These are phyloP conservation scores for Rhizopogon vesiculosus DNA, from an alignment of 768 basidiomycete genomes.

Conservation along the genomic window DNA sequence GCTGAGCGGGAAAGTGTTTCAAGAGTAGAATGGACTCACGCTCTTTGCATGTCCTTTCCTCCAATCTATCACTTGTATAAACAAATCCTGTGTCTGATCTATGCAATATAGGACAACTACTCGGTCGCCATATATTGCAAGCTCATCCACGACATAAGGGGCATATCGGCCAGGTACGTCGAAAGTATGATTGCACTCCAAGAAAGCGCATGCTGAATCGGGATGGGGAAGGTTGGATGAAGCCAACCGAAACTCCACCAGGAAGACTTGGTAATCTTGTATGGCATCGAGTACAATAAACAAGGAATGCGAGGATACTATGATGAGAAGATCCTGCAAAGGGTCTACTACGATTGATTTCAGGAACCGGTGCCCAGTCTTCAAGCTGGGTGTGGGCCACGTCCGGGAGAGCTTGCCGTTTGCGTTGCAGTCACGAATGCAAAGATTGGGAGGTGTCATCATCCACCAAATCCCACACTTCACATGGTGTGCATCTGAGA, in stretches of 20 bases:
- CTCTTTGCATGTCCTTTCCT: not conserved
- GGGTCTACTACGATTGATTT: not conserved
- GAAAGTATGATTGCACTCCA: not conserved
- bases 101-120: not conserved
- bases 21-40: not conserved
- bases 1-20: not conserved
- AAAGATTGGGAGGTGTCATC: not conserved
- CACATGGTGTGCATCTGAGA: not conserved
- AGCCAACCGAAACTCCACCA: not conserved
- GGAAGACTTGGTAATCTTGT: not conserved
- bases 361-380: too few species aligned
- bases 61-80: not conserved
- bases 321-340: not conserved
- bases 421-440: not conserved
- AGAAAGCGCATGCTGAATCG: not conserved
- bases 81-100: too few species aligned
- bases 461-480: not conserved
- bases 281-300: not conserved
- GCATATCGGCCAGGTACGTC: not conserved
- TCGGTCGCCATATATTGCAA: not conserved
- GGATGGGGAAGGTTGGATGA: not conserved
- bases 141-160: not conserved
- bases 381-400: not conserved
- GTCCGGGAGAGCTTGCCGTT: not conserved
- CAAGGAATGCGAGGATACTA: too few species aligned